Conservation (phyloP, 441 rosid genomes). For the Brassica balearica region DNA sequence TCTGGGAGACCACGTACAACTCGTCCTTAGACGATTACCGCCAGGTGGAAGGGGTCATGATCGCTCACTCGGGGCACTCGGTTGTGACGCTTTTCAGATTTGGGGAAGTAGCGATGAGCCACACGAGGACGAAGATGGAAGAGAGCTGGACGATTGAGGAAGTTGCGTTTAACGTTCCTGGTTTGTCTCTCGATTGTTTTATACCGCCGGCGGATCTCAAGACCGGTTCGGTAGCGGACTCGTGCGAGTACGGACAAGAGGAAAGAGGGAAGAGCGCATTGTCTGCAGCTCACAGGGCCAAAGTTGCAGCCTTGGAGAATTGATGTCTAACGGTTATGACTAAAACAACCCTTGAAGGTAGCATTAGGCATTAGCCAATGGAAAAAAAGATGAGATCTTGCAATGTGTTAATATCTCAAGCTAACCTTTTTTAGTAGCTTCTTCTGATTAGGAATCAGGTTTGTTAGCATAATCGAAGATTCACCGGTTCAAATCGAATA, state of each 20-base stretch:
- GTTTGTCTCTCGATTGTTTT: constrained; percentile 82
- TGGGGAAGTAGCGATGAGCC: constrained; percentile 90
- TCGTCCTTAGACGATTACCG: constrained; percentile 80
- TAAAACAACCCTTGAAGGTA: constrained; percentile 26
- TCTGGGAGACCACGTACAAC: constrained; percentile 90
- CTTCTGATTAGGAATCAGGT: constrained; percentile 40
- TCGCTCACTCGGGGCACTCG: constrained; percentile 88
- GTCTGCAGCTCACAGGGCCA: constrained; percentile 65
- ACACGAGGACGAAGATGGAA: constrained; percentile 91
- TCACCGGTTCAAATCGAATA: constrained; percentile 35
- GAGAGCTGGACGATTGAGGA: constrained; percentile 92
- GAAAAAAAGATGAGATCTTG: constrained; percentile 19
- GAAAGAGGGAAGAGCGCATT: constrained; percentile 69
- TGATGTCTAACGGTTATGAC: constrained; percentile 33
- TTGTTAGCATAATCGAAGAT: constrained; percentile 37
- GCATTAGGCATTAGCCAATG: constrained; percentile 41
- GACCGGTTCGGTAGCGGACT: constrained; percentile 61
- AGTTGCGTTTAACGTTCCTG: constrained; percentile 90
- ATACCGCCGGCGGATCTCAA: constrained; percentile 84
- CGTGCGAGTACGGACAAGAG: constrained; percentile 66
- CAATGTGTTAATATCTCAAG: constrained; percentile 45
- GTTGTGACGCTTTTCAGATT: constrained; percentile 83
- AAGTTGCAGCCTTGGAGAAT: constrained; percentile 73
- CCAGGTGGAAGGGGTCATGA: constrained; percentile 85
- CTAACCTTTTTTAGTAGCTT: constrained; percentile 40